Conservation (phyloP, 1,284 basidiomycete genomes). For the Cutaneotrichosporon spelunceum region DNA sequence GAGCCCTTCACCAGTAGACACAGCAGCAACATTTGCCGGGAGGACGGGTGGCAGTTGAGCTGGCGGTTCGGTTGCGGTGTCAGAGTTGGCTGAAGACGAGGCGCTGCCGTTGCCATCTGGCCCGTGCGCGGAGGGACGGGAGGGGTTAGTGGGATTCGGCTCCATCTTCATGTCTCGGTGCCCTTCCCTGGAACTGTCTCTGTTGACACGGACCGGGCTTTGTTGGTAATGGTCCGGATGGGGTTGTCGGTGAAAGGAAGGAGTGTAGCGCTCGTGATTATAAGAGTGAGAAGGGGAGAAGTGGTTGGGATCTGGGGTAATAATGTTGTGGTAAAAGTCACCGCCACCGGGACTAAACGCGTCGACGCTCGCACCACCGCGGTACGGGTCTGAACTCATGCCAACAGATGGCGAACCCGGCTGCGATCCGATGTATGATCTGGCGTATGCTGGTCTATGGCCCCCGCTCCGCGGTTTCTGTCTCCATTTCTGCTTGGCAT, state of each 20-base stretch:
- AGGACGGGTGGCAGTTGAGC: neutral
- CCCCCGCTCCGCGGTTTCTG: slow-evolving; percentile 1
- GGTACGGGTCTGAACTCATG: neutral
- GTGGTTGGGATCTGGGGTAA: neutral
- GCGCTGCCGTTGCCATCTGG: neutral
- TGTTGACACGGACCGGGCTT: neutral
- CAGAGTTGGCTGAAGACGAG: neutral
- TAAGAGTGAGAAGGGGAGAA: neutral
- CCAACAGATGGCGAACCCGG: neutral
- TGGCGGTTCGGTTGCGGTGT: neutral
- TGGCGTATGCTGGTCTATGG: neutral
- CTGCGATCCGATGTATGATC: neutral
- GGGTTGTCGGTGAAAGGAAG: neutral
- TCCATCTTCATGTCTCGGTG: neutral
- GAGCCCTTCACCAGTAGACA: slow-evolving; percentile 4
- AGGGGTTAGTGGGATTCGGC: neutral
- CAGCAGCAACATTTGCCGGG: neutral
- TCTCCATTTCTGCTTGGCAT: slow-evolving; percentile 8
- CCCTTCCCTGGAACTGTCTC: neutral
- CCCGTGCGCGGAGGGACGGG: neutral
- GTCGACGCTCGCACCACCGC: slow-evolving; percentile 1
- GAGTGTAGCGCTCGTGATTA: neutral
- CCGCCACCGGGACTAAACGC: slow-evolving; percentile 2
- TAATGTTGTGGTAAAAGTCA: slow-evolving; percentile 2
- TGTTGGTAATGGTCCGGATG: neutral